Evolutionary conservation across 257 asterid genomes (phyloP), one percentile per base, ranked within the genome.

Genomic region (Gentiana straminea): DNA sequence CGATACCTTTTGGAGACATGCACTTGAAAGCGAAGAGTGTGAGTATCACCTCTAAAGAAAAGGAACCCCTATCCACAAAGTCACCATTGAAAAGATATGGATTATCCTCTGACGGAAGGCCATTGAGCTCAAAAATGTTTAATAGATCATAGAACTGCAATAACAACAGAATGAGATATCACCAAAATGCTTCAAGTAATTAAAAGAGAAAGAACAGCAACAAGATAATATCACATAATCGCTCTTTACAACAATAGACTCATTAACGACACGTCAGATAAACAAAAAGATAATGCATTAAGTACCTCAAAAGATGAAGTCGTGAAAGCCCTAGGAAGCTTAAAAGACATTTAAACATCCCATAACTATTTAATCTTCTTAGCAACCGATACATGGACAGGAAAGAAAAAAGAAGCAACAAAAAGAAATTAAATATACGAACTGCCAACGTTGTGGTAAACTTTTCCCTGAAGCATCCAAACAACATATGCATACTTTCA

Each of bases 41-140:
- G 60, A 92, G 86, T 66, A 92, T 92, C 57, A 92, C 89, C 79
- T 92, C 99, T 7, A 92, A 57, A 52, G 97, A 92, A 63, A 92
- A 92, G 4, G 99, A 92, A 35, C 97, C 99, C 68, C 99, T 86
- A 70, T 92, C 99, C 47, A 92, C 97, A 54, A 92, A 92, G 78
- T 92, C 99, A 58, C 97, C 99, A 61, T 92, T 92, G 79, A 92
- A 92, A 62, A 92, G 87, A 76, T 92, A 92, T 0, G 95, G 99
- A 76, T 92, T 92, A 63, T 92, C 97, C 64, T 86, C 96, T 2
- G 99, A 86, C 7, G 99, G 99, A 66, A 89, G 86, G 54, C 99
- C 99, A 68, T 92, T 92, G 74, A 92, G 95, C 89, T 89, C 95
- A 77, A 92, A 92, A 63, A 92, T 86, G 70, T 92, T 92, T 35